These are phyloP conservation scores for Lachancea fermentati DNA, from an alignment of 805 yeast genomes.

Conservation along the genomic window DNA sequence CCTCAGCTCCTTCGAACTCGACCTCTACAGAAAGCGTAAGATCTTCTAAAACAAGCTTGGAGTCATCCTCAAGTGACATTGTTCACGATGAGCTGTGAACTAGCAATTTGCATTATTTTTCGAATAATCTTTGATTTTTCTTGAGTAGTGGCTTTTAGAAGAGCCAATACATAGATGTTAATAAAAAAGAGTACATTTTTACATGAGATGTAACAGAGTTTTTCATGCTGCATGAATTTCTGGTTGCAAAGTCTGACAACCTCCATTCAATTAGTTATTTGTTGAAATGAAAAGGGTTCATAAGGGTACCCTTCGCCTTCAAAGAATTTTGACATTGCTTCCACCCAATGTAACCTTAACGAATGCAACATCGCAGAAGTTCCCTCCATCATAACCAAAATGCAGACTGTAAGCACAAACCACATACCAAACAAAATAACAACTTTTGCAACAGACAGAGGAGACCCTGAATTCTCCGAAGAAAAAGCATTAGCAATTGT, in stretches of 20 bases:
- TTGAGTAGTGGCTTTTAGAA: not conserved
- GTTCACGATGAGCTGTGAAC: conserved; percentile 20
- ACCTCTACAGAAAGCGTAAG: conserved; percentile 1
- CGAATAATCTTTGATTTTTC: not conserved
- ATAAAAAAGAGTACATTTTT: not conserved
- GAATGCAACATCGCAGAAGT: conserved; percentile 99
- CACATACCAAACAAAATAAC: conserved; percentile 88
- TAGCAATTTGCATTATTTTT: not conserved
- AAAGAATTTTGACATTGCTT: conserved; percentile 96
- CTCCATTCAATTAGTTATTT: conserved; percentile 3
- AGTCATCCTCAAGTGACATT: not conserved
- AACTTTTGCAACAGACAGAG: conserved; percentile 65
- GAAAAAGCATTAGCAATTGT: conserved; percentile 78
- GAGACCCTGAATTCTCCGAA: conserved; percentile 38
- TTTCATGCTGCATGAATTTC: conserved; percentile 1
- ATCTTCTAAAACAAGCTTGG: not conserved
- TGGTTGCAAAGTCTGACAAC: too few species aligned
- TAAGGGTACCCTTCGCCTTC: conserved; percentile 94
- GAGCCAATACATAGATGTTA: not conserved
- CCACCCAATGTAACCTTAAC: conserved; percentile 99
- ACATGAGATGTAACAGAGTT: conserved; percentile 1
- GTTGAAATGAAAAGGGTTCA: conserved; percentile 73
- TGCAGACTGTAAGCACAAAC: conserved; percentile 87
- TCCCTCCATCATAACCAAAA: conserved; percentile 95
- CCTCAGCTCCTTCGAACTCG: not conserved